Percentiles rank a stretch among this genome's conserved stretches.
Conservation (phyloP, 208 protist genomes). For the Acanthamoeba rhysodes region DNA sequence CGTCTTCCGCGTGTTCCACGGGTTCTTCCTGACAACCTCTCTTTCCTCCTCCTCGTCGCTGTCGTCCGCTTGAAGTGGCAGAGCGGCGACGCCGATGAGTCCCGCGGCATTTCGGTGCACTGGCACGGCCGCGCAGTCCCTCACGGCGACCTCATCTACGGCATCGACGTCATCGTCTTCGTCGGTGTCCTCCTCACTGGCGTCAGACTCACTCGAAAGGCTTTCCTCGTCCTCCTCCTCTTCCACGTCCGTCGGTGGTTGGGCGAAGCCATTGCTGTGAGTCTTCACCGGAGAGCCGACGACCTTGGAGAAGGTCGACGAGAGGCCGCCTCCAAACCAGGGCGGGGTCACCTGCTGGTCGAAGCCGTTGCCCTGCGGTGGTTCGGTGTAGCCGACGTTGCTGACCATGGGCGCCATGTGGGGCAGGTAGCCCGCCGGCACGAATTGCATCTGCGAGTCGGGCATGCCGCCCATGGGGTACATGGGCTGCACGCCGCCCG, state of each 20-base stretch:
- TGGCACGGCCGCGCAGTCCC: neutral
- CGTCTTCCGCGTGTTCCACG: conserved; percentile 26
- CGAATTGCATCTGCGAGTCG: neutral
- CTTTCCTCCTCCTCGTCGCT: neutral
- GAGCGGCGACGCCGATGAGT: neutral
- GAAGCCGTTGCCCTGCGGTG: neutral
- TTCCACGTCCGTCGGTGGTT: neutral
- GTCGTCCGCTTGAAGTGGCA: neutral
- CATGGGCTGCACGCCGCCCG: neutral
- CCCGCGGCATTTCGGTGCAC: neutral
- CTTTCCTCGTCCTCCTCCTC: conserved; percentile 9
- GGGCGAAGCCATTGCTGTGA: neutral
- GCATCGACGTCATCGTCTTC: neutral
- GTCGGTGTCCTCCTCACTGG: neutral
- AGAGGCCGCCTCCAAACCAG: neutral
- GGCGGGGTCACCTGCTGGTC: neutral
- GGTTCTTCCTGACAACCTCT: neutral
- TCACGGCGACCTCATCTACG: neutral
- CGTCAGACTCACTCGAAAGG: neutral
- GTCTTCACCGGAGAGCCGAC: neutral
- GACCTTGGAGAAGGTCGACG: conserved; percentile 2
- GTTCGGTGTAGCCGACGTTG: neutral
- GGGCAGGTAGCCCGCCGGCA: neutral
- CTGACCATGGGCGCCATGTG: conserved; percentile 14
- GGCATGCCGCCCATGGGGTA: neutral